Base-by-base conservation (phyloP, 1,284 basidiomycete genomes). In the Agaricales sp. region DNA sequence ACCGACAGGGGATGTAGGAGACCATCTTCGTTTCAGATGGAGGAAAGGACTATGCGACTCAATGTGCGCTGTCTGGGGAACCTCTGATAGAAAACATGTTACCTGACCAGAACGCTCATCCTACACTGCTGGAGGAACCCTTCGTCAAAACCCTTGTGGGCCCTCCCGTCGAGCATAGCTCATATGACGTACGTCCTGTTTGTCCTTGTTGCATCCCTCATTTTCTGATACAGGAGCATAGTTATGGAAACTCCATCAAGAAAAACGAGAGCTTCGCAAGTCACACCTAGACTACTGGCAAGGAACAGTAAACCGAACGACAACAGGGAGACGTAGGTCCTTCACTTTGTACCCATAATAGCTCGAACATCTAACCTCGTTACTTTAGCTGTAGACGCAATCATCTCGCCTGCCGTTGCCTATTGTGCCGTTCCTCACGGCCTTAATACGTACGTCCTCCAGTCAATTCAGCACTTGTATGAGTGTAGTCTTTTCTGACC, bases 391-490 rank as follows among this genome's bases (percentile, higher is more conserved):
- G 68, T 83, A 18, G 81, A 86, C 52, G 78, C 78, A 0, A 71
- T 87, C 45, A 76, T 87, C 30, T 64, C 67, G 12, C 80, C 80
- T 18, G 68, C 68, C 0, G 75, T 74, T 2, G 68, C 79, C 0
- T 75, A 67, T 52, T 60, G 70, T 2, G 77, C 77, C n/a, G 58
- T 69, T 6, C 77, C 75, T 18, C 81, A 82, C 57, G 78, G 78
- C 6, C 59, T 62, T 50, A 68, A 71, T 49, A 67, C 49, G 77
- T 78, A 30, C 46, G 66, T 62, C 4, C 55, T 62, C 41, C 21
- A 18, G 11, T 47, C 21, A 16, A 11, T 35, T 50, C 16, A 62
- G 55, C 24, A 35, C 35, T 26, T 22, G 22, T 8, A 30, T 39
- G n/a, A 23, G 16, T 39, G n/a, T 20, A 45, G 18, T 21, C 14